A percentile compares a stretch with the other conserved stretches of the same genome.
Conservation (phyloP, 129 eudicot genomes). For the Tanacetum coccineum region DNA sequence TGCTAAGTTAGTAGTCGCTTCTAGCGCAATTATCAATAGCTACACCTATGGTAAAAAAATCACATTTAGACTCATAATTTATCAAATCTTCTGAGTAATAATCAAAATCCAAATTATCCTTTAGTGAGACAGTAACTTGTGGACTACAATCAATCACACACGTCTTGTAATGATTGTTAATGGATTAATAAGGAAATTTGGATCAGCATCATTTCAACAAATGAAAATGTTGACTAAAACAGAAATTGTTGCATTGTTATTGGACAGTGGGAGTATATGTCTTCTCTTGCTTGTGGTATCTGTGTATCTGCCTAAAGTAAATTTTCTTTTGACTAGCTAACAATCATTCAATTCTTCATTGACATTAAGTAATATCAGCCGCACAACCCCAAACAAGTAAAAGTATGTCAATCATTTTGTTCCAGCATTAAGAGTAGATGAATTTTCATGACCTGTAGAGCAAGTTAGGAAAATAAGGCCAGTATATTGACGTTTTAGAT, state of each 20-base stretch:
- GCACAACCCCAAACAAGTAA: not conserved
- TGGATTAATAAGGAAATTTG: not conserved
- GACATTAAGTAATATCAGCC: not conserved
- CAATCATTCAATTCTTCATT: not conserved
- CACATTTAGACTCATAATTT: constrained; percentile 4
- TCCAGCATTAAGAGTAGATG: too few relatives aligned
- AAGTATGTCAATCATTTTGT: not conserved
- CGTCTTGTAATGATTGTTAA: not conserved
- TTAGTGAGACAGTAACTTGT: not conserved
- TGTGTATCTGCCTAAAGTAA: not conserved
- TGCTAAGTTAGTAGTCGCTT: constrained; percentile 5
- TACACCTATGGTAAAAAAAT: not conserved
- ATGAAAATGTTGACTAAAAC: not conserved
- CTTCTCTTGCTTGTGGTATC: constrained; percentile 6
- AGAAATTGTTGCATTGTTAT: not conserved
- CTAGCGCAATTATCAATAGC: not conserved
- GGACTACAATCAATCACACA: not conserved
- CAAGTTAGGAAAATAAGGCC: not conserved
- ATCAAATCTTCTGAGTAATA: not conserved
- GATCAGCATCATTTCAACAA: not conserved
- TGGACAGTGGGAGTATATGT: constrained; percentile 11
- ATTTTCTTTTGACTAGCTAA: constrained; percentile 1
- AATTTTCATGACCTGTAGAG: too few relatives aligned
- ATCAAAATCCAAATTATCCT: not conserved
- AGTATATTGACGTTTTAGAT: not conserved